Base-by-base conservation (phyloP, 2,329 filamentous ascomycete species). In the Sarocladium kiliense region DNA sequence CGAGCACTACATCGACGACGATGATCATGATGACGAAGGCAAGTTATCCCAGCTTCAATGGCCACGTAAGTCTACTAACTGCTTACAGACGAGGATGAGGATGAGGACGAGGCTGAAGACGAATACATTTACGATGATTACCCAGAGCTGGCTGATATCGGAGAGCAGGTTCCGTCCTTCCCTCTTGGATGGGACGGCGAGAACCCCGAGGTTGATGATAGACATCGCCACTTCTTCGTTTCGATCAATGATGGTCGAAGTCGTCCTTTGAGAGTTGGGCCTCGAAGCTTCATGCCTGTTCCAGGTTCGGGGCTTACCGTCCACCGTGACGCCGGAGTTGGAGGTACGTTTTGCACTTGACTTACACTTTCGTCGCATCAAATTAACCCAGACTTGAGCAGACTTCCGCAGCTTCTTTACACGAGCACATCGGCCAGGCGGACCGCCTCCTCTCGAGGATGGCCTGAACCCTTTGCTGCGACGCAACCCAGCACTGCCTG, bases 401-500 rank as follows among this genome's bases (percentile, higher is more conserved):
- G 76, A 80, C 56, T 79, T 80, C 63, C 73, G 76, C 42, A 77
- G 69, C 60, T 77, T 75, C 57, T 76, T 71, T 76, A 71, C 71
- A 21, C 69, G 81, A 60, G 72, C 77, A 58, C 79, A 84, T 62
- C 77, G 82, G 56, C 69, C 79, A 54, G 77, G 77, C 47, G 74
- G 73, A 19, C 75, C 80, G 54, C 78, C 81, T 56, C 77, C 77
- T 26, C 78, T 81, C 32, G 91, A 96, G 60, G 92, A 97, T 66
- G 91, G 91, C 3, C 79, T 85, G 21, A 97, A 97, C 65, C 93
- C 93, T 42, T 77, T 97, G 12, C 82, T 97, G 54, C 87, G 91
- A 60, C 86, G 89, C 45, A 70, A 66, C 49, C 72, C 74, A 21
- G 63, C 71, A 25, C 68, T 66, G 23, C 72, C 74, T 55, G 78